These are phyloP conservation scores for Fusarium sp. DNA, from an alignment of 2,329 filamentous ascomycete species.

Conservation along the genomic window DNA sequence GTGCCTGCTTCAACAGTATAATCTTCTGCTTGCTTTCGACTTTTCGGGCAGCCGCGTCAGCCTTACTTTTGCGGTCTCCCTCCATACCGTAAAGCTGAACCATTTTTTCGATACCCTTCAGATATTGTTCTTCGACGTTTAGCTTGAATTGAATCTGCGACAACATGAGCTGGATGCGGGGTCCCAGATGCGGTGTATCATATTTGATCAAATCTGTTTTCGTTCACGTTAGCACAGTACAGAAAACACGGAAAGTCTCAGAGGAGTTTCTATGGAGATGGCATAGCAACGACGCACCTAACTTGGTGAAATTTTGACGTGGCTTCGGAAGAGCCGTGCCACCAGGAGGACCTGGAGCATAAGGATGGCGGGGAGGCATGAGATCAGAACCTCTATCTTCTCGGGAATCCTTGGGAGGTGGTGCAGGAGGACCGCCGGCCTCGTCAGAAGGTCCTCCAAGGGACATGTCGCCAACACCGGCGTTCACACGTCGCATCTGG, in stretches of 20 bases:
- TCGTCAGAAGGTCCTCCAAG: conserved; percentile 58
- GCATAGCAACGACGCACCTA: conserved; percentile 70
- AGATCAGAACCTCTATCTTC: conserved; percentile 72
- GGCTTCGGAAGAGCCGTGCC: conserved; percentile 75
- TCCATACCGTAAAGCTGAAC: conserved; percentile 97
- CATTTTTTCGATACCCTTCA: conserved; percentile 99
- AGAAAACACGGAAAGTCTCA: not conserved
- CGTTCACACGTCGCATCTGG: conserved; percentile 80
- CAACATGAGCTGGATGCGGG: conserved; percentile 98
- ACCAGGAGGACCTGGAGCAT: conserved; percentile 75
- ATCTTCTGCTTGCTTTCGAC: conserved; percentile 99
- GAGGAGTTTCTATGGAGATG: not conserved
- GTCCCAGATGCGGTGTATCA: conserved; percentile 93
- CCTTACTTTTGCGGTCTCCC: conserved; percentile 93
- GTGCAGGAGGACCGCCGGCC: conserved; percentile 65
- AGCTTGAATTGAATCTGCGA: conserved; percentile 99
- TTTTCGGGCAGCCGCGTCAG: conserved; percentile 87
- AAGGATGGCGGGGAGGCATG: conserved; percentile 85
- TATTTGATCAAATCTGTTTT: conserved; percentile 93
- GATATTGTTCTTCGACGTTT: conserved; percentile 98
- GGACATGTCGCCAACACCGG: conserved; percentile 74
- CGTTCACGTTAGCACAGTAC: conserved; percentile 8
- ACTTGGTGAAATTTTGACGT: conserved; percentile 92
- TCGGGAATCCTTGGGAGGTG: conserved; percentile 76
- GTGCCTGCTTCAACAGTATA: conserved; percentile 89